A percentile compares a stretch with the other conserved stretches of the same genome.
These are phyloP conservation scores for Calonectria pseudoturangicola DNA, from an alignment of 2,329 filamentous ascomycete species.

Conservation along the genomic window DNA sequence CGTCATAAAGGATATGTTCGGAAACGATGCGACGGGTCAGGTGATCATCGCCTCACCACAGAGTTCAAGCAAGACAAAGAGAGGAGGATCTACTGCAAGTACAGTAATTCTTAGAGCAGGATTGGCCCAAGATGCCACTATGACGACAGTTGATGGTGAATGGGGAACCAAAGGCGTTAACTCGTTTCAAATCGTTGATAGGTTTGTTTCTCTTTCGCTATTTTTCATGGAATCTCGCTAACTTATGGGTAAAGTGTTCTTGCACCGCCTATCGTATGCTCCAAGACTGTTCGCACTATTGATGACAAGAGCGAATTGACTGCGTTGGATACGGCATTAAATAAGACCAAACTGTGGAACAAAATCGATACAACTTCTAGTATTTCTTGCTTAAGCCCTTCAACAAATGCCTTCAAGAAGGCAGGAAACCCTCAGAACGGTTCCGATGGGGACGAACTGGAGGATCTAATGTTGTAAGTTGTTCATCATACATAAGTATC, in stretches of 20 bases:
- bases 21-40: conserved; percentile 41
- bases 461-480: conserved; percentile 42
- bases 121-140: conserved; percentile 44
- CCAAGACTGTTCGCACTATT: conserved; percentile 36
- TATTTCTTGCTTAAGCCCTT: conserved; percentile 49
- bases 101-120: conserved; percentile 41
- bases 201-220: conserved; percentile 17
- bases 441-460: conserved; percentile 38
- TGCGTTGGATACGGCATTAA: conserved; percentile 40
- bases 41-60: conserved; percentile 40
- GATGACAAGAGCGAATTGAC: conserved; percentile 31
- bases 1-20: conserved; percentile 39
- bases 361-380: conserved; percentile 43
- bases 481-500: fast-evolving
- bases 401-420: conserved; percentile 43
- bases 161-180: conserved; percentile 47
- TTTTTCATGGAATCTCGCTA: neutral
- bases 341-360: conserved; percentile 43
- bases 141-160: conserved; percentile 48
- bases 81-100: conserved; percentile 9
- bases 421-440: conserved; percentile 43
- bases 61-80: neutral
- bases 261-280: conserved; percentile 42
- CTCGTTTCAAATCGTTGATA: conserved; percentile 46
- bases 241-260: conserved; percentile 39